Conservation (phyloP, 139 green algal species). For the Pseudopediastrum boryanum region DNA sequence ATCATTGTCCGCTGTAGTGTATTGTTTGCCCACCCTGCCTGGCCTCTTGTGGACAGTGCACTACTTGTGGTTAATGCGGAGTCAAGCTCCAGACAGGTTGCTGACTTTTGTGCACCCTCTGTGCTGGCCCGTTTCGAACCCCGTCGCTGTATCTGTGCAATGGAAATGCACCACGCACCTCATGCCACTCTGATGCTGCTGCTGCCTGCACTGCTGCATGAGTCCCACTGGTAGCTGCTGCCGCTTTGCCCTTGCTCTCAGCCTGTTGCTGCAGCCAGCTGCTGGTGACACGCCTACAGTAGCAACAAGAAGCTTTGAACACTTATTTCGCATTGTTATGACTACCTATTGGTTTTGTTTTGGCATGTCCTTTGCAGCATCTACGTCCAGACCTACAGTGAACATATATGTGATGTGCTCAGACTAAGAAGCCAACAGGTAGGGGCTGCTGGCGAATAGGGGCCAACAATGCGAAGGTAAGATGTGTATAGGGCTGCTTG, state of each 20-base stretch:
- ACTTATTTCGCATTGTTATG: not conserved
- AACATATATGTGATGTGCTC: not conserved
- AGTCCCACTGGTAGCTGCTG: conserved; percentile 28
- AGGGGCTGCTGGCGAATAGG: not conserved
- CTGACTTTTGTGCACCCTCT: not conserved
- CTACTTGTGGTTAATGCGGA: too few relatives aligned
- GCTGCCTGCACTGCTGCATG: conserved; percentile 28
- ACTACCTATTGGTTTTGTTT: not conserved
- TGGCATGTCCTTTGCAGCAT: not conserved
- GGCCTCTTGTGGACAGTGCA: not conserved
- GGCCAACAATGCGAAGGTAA: not conserved
- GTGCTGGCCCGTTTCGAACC: not conserved
- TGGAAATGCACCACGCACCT: not conserved
- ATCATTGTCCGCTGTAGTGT: not conserved
- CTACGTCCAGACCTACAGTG: not conserved
- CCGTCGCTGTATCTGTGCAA: not conserved
- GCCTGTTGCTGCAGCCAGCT: conserved; percentile 24
- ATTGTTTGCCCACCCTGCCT: not conserved
- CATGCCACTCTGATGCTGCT: conserved; percentile 28
- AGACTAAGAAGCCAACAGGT: not conserved
- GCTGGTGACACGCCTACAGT: conserved; percentile 28
- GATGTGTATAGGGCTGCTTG: not conserved
- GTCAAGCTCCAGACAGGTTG: not conserved
- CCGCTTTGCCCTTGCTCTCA: conserved; percentile 22
- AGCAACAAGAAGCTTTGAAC: not conserved